phyloP scores from a whole-genome alignment of 768 basidiomycete genomes.

The Rhodosporidiobolus sp. region DNA sequence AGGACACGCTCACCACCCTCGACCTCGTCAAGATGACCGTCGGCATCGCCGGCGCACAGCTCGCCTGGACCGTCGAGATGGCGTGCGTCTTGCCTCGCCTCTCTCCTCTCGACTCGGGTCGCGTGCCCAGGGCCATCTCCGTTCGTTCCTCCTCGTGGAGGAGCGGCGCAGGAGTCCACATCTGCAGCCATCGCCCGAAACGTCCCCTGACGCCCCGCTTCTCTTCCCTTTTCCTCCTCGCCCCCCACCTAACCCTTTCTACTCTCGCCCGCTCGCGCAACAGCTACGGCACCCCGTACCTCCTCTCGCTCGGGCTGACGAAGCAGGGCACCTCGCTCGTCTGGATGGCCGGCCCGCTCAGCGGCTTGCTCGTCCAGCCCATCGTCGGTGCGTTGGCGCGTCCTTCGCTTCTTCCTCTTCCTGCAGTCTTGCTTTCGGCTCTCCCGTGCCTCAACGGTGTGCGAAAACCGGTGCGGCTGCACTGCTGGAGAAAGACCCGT shows the following conservation, averaged over 20 bases:
- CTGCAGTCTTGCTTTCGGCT: neutral
- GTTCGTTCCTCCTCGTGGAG: neutral
- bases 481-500: too few relatives aligned
- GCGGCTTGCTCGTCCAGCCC: slow-evolving; percentile 93
- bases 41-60: slow-evolving; percentile 90
- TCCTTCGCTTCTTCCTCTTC: neutral
- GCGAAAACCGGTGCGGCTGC: too few relatives aligned
- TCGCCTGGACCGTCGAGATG: slow-evolving; percentile 92
- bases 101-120: neutral
- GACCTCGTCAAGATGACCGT: slow-evolving; percentile 55
- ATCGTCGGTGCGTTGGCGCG: slow-evolving; percentile 67
- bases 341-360: slow-evolving; percentile 84
- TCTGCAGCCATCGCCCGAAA: too few relatives aligned
- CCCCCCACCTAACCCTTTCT: too few relatives aligned
- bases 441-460: neutral
- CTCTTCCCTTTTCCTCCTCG: too few relatives aligned
- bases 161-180: too few relatives aligned
- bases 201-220: too few relatives aligned
- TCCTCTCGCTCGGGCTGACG: slow-evolving; percentile 72
- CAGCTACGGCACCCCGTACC: slow-evolving; percentile 93
- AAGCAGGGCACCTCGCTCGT: slow-evolving; percentile 90
- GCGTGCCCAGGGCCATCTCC: neutral
- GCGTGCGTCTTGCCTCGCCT: slow-evolving; percentile 62
- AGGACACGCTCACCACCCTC: slow-evolving; percentile 41
- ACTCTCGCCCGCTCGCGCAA: neutral